Evolutionary conservation across 768 basidiomycete genomes (phyloP), one percentile per base, ranked within the genome.

Genomic region (Hemileccinum impolitum): DNA sequence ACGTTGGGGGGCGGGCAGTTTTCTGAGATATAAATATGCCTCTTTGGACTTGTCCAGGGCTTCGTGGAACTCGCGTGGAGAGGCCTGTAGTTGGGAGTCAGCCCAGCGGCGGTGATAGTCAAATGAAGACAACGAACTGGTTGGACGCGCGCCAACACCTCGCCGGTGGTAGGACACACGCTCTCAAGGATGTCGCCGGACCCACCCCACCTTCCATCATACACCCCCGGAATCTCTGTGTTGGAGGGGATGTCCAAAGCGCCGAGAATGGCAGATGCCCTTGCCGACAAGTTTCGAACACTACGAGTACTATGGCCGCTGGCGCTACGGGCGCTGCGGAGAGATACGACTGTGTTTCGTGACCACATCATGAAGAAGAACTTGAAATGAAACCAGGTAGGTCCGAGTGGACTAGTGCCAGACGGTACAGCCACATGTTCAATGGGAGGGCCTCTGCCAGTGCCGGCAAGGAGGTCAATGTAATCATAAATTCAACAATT

Each of bases 91-190:
- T 10, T 48, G 21, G 39, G 26, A 15, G 7, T 66, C 30, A 59
- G 53, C 50, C 47, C 28, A 15, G 43, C 14, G 28, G 53, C 18
- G 26, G 42, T 21, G 48, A 26, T 47, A 28, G 17, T 39, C 18
- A n/a, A 34, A 38, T 34, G 17, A 21, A 14, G 39, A 45, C 15
- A 39, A 70, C 80, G 58, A 57, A 84, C 92, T 30, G 84, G 81
- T 47, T 73, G 79, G 39, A 95, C 81, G 47, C 77, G 76, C 32
- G 86, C 94, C 32, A 97, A 72, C 14, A 84, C 72, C 62, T 95
- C 92, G 3, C 92, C 92, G 14, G 93, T 95, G 9, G 90, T 81
- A 13, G 93, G 93, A 65, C 93, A 95, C 15, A 79, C 62, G 44
- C 87, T 90, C 56, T 78, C 71, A 15, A 88, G 60, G 5, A 88